Conservation (phyloP, 2,329 filamentous ascomycete genomes). For the Claviceps sp. region DNA sequence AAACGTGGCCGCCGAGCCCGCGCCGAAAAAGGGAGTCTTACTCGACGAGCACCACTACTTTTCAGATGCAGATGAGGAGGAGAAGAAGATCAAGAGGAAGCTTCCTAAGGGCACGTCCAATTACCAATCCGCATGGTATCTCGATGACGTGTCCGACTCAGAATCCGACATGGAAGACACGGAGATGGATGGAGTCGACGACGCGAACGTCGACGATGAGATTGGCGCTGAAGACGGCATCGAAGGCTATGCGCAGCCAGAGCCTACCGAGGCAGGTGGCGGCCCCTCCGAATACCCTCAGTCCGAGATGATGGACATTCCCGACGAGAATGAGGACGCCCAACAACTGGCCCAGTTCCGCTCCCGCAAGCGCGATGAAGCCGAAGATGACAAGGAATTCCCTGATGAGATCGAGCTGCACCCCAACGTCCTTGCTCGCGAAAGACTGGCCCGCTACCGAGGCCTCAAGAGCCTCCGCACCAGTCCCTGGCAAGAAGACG, state of each 20-base stretch:
- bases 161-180: conserved; percentile 70
- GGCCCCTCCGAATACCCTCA: conserved; percentile 83
- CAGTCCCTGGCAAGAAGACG: conserved; percentile 77
- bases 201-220: conserved; percentile 41
- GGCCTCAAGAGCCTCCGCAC: conserved; percentile 84
- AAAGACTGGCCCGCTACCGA: conserved; percentile 74
- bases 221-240: conserved; percentile 71
- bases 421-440: conserved; percentile 72
- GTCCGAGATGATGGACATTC: conserved; percentile 80
- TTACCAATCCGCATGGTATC: conserved; percentile 90
- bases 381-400: conserved; percentile 84
- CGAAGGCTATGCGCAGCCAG: conserved; percentile 52
- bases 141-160: conserved; percentile 68
- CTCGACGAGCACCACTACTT: conserved; percentile 98
- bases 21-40: conserved; percentile 69
- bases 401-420: conserved; percentile 94
- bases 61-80: conserved; percentile 61
- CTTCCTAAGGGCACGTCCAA: conserved; percentile 84
- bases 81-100: conserved; percentile 46
- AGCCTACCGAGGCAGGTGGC: conserved; percentile 60
- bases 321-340: conserved; percentile 68
- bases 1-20: conserved; percentile 17
- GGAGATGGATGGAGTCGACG: conserved; percentile 38
- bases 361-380: conserved; percentile 63
- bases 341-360: conserved; percentile 73